phyloP scores from a whole-genome alignment of 257 asterid genomes.

The Solanum raphanifolium region DNA sequence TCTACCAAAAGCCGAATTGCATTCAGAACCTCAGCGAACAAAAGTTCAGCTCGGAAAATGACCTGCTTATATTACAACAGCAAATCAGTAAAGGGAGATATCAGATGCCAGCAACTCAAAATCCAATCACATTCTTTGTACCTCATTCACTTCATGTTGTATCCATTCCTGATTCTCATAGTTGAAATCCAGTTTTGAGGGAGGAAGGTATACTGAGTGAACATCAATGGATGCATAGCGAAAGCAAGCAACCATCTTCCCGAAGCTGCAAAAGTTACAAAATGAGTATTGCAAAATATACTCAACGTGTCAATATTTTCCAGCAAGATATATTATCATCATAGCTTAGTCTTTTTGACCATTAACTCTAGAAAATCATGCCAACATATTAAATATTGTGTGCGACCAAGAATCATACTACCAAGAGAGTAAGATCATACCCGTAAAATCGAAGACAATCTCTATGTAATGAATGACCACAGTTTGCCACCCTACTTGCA shows the following conservation, averaged over 20 bases:
- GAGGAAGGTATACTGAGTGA: conserved; percentile 88
- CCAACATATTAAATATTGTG: neutral
- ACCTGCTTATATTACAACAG: conserved; percentile 41
- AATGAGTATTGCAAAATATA: neutral
- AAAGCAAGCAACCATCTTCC: conserved; percentile 98
- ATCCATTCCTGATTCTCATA: conserved; percentile 81
- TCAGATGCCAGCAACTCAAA: conserved; percentile 1
- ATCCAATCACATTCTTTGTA: conserved; percentile 11
- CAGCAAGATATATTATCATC: neutral
- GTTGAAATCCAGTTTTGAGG: conserved; percentile 73
- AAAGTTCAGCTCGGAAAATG: conserved; percentile 60
- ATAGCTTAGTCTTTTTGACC: neutral
- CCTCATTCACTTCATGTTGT: conserved; percentile 68
- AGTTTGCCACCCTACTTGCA: conserved; percentile 98
- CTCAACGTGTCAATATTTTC: neutral
- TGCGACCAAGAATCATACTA: neutral
- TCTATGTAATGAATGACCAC: conserved; percentile 93
- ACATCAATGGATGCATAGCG: conserved; percentile 98
- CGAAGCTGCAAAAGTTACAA: conserved; percentile 47
- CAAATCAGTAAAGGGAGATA: conserved; percentile 2
- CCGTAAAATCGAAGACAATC: conserved; percentile 98
- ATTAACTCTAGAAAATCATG: neutral
- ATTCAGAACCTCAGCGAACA: conserved; percentile 73
- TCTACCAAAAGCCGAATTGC: conserved; percentile 45
- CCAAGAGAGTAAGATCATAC: conserved; percentile 30